Base-by-base conservation (phyloP, 164 flowering plant species). In the Macadamia integrifolia region DNA sequence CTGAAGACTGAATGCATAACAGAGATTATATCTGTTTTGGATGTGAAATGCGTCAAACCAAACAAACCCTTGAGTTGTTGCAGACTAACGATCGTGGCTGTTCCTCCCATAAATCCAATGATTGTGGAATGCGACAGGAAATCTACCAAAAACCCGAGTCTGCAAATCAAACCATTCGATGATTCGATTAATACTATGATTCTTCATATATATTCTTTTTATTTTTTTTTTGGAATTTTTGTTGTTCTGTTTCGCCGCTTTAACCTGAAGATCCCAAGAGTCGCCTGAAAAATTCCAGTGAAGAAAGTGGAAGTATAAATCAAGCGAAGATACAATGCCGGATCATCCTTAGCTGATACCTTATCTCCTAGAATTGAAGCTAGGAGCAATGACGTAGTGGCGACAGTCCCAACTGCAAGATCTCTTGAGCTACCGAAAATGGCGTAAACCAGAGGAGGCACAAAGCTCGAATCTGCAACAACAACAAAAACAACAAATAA, bases 61-160 rank as follows among this genome's bases (percentile, higher is more conserved):
- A 93, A 67, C 30, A 91, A 17, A 35, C 92, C 96, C 68, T 93
- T 93, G 75, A 93, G 56, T 71, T 93, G 98, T 65, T 93, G 97
- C 30, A 91, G 75, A 68, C 63, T 61, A 4, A 93, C 84, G 9
- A 90, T 68, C 0, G 60, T 70, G 0, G 98, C 98, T 0, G 97
- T 84, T 14, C 98, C 97, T 44, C 89, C 84, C 94, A 91, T 89
- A 78, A 90, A 93, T 0, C 97, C 98, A 1, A 79, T 48, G 8
- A 92, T 90, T 0, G 95, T 93, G 0, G 98, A 84, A 72, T 87
- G 97, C 3, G 98, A 89, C 31, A 93, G 59, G 61, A 93, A 93
- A 74, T 93, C 98, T 55, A 93, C 95, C 76, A 93, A 61, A 32
- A 93, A 80, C 17, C 98, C 97, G 50, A 93, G 71, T 66, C 97